Evolutionary conservation across 2,329 filamentous ascomycete genomes (phyloP), one percentile per base, ranked within the genome.

Genomic region (Xylaria sp.): DNA sequence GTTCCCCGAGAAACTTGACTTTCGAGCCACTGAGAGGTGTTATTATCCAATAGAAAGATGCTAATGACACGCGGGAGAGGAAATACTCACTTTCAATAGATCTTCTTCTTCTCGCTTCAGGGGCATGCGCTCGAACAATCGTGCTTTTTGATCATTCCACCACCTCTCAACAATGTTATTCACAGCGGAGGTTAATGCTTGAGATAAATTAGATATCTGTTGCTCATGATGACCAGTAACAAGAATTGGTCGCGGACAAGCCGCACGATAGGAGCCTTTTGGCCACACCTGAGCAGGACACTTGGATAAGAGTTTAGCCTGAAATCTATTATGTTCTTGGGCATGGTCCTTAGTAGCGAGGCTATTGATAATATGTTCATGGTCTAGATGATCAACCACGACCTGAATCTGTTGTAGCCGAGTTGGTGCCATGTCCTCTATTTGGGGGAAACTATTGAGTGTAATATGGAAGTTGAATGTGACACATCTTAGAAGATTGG

Each of bases 161-260:
- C 81, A 83, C 4, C 80, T 75, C 36, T 74, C 65, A 13, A 83
- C 78, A 62, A 82, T 79, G 55, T 81, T 75, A 1, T 67, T 70
- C 12, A 82, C 67, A 5, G 80, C 79, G 2, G 60, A 34, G 2
- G 76, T 76, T 32, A 82, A 60, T 1, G 78, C 75, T 9, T 75
- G 72, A 20, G 78, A 77, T 4, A 82, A 57, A 7, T 72, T 64
- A 2, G 68, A 57, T 25, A 81, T 41, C 50, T 78, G 76, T 15
- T 71, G 39, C 20, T 78, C 70, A 10, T 81, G 80, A 20, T 76
- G 57, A 0, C 71, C 53, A 3, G 72, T 68, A 7, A 80, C 68
- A 13, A 81, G 77, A 2, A 82, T 75, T 1, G 81, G 81, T 2
- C 77, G 74, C 13, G 79, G 78, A 39, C 75, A 78, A 10, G 66